Conservation (phyloP, 257 asterid species). For the Rauvolfia tetraphylla region DNA sequence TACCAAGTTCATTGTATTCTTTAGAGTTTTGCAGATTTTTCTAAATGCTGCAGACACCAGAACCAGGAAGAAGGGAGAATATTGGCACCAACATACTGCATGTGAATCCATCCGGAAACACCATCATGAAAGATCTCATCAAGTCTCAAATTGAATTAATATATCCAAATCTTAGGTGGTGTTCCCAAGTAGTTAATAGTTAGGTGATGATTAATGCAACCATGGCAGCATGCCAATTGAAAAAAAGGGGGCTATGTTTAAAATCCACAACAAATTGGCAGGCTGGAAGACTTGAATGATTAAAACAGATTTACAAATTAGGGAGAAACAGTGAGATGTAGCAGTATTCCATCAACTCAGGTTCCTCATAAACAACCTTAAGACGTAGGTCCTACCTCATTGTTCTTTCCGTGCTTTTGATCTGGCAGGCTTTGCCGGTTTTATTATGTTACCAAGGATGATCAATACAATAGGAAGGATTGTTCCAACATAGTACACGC, state of each 20-base stretch:
- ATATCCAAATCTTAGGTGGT: constrained; percentile 1
- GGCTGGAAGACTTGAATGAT: no score
- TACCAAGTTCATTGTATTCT: not conserved
- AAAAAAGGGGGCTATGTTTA: constrained; percentile 4
- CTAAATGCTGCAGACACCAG: not conserved
- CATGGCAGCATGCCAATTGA: not conserved
- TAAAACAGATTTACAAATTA: constrained; percentile 19
- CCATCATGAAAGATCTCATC: not conserved
- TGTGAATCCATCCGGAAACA: constrained; percentile 3
- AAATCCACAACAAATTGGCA: constrained; percentile 10
- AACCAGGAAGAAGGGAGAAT: not conserved
- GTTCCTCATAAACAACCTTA: constrained; percentile 5
- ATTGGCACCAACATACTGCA: not conserved
- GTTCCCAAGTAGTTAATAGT: constrained; percentile 3
- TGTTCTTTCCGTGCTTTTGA: constrained; percentile 67
- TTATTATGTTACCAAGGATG: constrained; percentile 65
- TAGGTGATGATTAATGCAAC: constrained; percentile 1
- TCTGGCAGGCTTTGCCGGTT: constrained; percentile 67
- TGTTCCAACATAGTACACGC: constrained; percentile 88
- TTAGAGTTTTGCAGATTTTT: not conserved
- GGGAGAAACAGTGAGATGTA: constrained; percentile 24
- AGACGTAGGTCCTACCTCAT: constrained; percentile 35
- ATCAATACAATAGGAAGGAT: constrained; percentile 54
- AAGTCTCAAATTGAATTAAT: not conserved
- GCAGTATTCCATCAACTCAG: constrained; percentile 6